Conservation (phyloP, 495 filamentous ascomycete species). For the Penicillium arizonense region DNA sequence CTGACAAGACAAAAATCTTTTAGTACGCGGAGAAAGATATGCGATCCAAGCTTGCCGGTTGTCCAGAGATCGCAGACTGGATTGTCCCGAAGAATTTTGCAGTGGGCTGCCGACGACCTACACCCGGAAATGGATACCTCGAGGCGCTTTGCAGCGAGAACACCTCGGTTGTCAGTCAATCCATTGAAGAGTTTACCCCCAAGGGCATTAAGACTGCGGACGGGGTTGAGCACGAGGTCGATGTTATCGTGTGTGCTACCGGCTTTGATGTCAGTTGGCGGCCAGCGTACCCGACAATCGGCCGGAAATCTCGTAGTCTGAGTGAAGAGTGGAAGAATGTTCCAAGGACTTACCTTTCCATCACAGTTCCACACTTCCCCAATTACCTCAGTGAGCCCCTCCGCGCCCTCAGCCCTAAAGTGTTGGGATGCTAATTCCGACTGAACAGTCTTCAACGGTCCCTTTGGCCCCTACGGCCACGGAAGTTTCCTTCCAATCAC, state of each 20-base stretch:
- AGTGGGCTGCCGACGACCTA: background rate
- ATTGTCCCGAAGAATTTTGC: slow-evolving; percentile 12
- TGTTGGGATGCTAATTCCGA: slow-evolving; percentile 20
- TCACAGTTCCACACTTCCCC: no score
- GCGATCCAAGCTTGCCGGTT: background rate
- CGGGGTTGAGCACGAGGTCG: no score
- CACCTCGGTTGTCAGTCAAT: no score
- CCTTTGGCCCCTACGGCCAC: slow-evolving; percentile 35
- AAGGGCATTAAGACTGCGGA: no score
- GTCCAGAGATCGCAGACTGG: slow-evolving; percentile 5
- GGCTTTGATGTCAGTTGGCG: no score
- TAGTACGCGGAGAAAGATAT: slow-evolving; percentile 4
- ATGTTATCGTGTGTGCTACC: no score
- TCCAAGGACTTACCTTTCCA: slow-evolving; percentile 10
- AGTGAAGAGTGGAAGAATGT: slow-evolving; percentile 6
- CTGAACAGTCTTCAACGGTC: slow-evolving; percentile 30
- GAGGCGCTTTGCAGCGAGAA: no score
- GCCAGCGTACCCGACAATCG: no score
- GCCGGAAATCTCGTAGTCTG: background rate
- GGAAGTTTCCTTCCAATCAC: slow-evolving; percentile 30
- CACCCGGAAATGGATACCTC: no score
- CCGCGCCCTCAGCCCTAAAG: slow-evolving; percentile 9
- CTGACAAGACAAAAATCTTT: background rate
- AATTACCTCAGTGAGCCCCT: slow-evolving; percentile 36
- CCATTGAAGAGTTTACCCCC: no score